A percentile compares a stretch with the other conserved stretches of the same genome.
phyloP scores from a whole-genome alignment of 495 filamentous ascomycete species.

The Penicillium coffeae region DNA sequence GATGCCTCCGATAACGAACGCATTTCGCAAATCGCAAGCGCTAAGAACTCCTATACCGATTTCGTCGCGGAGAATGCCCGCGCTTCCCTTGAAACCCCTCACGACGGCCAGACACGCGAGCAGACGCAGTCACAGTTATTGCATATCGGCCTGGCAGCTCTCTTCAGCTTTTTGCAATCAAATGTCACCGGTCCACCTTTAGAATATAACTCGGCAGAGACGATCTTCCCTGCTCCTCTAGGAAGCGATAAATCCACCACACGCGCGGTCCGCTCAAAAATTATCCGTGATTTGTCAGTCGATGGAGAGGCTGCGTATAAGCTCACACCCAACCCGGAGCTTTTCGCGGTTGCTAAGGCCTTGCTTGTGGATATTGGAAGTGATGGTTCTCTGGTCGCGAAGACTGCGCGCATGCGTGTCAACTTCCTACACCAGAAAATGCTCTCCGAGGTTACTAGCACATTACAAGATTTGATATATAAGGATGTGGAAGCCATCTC shows the following conservation, averaged over 20 bases:
- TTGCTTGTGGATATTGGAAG: slow-evolving; percentile 31
- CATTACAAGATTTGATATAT: slow-evolving; percentile 57
- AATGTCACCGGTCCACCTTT: slow-evolving; percentile 87
- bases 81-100: slow-evolving; percentile 17
- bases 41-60: slow-evolving; percentile 35
- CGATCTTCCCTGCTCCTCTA: slow-evolving; percentile 50
- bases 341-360: slow-evolving; percentile 72
- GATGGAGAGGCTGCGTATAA: slow-evolving; percentile 87
- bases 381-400: slow-evolving; percentile 36
- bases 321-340: slow-evolving; percentile 74
- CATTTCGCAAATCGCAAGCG: slow-evolving; percentile 22
- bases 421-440: slow-evolving; percentile 87
- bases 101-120: slow-evolving; percentile 24
- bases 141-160: slow-evolving; percentile 62
- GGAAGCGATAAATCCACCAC: slow-evolving; percentile 24
- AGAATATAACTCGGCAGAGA: slow-evolving; percentile 47
- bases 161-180: slow-evolving; percentile 82
- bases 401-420: slow-evolving; percentile 56
- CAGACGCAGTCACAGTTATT: slow-evolving; percentile 44
- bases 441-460: slow-evolving; percentile 70
- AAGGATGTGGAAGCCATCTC: slow-evolving; percentile 43
- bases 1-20: slow-evolving; percentile 18
- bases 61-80: slow-evolving; percentile 33
- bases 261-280: slow-evolving; percentile 42
- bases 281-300: slow-evolving; percentile 63